Percentiles rank a stretch among this genome's conserved stretches.
These are phyloP conservation scores for Glycyrrhiza uralensis DNA, from an alignment of 306 rosid genomes.

Conservation along the genomic window DNA sequence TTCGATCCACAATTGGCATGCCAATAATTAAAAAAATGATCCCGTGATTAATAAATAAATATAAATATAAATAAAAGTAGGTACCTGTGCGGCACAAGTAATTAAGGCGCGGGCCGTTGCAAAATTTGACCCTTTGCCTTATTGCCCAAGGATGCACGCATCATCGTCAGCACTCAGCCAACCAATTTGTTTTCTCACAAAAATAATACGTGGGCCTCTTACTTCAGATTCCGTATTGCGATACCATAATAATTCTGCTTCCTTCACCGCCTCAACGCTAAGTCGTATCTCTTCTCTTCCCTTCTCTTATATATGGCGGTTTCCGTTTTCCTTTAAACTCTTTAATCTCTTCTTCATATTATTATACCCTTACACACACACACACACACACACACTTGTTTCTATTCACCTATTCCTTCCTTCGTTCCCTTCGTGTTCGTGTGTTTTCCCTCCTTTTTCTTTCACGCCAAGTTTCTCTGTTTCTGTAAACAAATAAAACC, in stretches of 20 bases:
- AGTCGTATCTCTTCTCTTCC: not conserved
- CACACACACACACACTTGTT: not conserved
- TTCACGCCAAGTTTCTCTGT: constrained; percentile 7
- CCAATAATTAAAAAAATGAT: not conserved
- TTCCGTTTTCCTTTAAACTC: not conserved
- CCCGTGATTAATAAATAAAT: too few species aligned
- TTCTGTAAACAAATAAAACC: not conserved
- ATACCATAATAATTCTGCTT: not conserved
- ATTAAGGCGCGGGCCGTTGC: not conserved
- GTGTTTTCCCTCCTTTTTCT: not conserved
- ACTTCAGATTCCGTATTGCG: not conserved
- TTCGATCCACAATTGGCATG: not conserved
- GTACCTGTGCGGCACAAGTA: constrained; percentile 12
- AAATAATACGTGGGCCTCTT: not conserved
- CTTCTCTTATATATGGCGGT: constrained; percentile 2
- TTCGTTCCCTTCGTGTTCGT: not conserved
- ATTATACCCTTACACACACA: not conserved
- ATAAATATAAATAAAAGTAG: not conserved
- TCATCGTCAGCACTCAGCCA: not conserved
- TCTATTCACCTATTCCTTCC: not conserved
- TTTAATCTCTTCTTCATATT: not conserved
- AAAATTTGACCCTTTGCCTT: constrained; percentile 35
- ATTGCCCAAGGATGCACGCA: constrained; percentile 21
- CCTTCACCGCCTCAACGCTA: constrained; percentile 3
- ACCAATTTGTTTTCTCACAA: not conserved